These are phyloP conservation scores for Cercospora sp. DNA, from an alignment of 2,329 filamentous ascomycete species.

Conservation along the genomic window DNA sequence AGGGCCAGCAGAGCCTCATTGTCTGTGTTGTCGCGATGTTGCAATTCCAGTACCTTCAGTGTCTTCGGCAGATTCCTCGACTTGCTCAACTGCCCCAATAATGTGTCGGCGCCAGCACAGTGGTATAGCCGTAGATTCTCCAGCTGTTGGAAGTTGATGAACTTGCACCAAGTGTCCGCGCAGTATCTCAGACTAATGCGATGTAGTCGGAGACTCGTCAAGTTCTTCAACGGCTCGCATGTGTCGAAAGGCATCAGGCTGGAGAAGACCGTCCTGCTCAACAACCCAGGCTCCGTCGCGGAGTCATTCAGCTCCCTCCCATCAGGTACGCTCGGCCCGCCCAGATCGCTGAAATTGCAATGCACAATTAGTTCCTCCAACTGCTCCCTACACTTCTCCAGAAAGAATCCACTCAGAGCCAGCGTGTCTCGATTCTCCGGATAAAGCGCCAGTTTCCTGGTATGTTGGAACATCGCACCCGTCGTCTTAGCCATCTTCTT, in stretches of 20 bases:
- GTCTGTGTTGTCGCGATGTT: conserved; percentile 51
- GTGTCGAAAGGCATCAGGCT: conserved; percentile 51
- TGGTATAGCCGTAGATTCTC: conserved; percentile 46
- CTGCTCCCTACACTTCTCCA: conserved; percentile 43
- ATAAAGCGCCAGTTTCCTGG: conserved; percentile 49
- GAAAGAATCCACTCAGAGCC: conserved; percentile 45
- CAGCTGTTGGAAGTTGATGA: conserved; percentile 49
- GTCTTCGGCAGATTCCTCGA: conserved; percentile 47
- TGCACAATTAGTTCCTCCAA: conserved; percentile 52
- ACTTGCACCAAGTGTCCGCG: conserved; percentile 50
- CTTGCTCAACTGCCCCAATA: conserved; percentile 51
- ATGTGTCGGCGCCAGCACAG: conserved; percentile 49
- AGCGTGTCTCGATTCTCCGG: conserved; percentile 49
- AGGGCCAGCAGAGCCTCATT: conserved; percentile 50
- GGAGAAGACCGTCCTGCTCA: conserved; percentile 49
- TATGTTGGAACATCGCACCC: conserved; percentile 44
- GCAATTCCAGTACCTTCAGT: conserved; percentile 49
- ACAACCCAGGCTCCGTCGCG: conserved; percentile 48
- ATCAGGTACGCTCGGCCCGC: conserved; percentile 20
- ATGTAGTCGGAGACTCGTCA: conserved; percentile 49
- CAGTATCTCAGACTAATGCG: conserved; percentile 50
- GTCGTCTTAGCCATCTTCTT: conserved; percentile 45
- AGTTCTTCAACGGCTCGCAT: conserved; percentile 45
- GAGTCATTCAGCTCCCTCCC: conserved; percentile 49
- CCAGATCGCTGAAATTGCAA: conserved; percentile 46